A percentile compares a stretch with the other conserved stretches of the same genome.
These are phyloP conservation scores for Elasticomyces elasticus DNA, from an alignment of 495 filamentous ascomycete genomes.

Conservation along the genomic window DNA sequence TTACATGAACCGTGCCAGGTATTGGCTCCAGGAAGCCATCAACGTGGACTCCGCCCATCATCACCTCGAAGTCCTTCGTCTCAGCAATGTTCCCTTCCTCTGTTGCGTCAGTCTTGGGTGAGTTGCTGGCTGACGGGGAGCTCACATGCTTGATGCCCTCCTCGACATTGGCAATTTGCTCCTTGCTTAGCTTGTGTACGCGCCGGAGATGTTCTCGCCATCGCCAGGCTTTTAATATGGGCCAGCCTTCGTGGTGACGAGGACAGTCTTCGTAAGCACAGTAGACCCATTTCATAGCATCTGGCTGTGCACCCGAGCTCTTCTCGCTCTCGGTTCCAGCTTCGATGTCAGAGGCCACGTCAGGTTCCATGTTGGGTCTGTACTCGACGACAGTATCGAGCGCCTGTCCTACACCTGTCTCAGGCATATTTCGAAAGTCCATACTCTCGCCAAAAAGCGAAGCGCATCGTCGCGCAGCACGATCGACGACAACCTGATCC, in stretches of 20 bases:
- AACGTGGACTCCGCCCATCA: conserved; percentile 16
- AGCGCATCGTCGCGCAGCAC: conserved; percentile 59
- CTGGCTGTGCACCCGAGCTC: no score
- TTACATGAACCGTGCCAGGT: background rate
- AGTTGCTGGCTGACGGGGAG: background rate
- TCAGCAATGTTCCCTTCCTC: background rate
- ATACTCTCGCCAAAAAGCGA: conserved; percentile 34
- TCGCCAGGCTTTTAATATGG: background rate
- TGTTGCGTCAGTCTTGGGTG: background rate
- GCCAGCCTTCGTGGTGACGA: background rate
- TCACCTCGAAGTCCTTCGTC: background rate
- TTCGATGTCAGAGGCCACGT: background rate
- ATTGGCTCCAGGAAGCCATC: conserved; percentile 20
- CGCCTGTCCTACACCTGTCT: background rate
- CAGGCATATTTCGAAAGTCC: conserved; percentile 10
- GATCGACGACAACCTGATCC: conserved; percentile 47
- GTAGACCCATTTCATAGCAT: background rate
- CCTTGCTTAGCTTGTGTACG: conserved; percentile 7
- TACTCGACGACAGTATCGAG: background rate
- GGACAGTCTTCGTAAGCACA: conserved; percentile 11
- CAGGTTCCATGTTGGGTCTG: conserved; percentile 3
- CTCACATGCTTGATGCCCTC: background rate
- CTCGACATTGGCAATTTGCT: conserved; percentile 5
- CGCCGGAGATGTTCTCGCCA: conserved; percentile 19
- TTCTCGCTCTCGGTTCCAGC: background rate